phyloP scores from a whole-genome alignment of 2,329 filamentous ascomycete genomes.

The Hansfordia pulvinata region DNA sequence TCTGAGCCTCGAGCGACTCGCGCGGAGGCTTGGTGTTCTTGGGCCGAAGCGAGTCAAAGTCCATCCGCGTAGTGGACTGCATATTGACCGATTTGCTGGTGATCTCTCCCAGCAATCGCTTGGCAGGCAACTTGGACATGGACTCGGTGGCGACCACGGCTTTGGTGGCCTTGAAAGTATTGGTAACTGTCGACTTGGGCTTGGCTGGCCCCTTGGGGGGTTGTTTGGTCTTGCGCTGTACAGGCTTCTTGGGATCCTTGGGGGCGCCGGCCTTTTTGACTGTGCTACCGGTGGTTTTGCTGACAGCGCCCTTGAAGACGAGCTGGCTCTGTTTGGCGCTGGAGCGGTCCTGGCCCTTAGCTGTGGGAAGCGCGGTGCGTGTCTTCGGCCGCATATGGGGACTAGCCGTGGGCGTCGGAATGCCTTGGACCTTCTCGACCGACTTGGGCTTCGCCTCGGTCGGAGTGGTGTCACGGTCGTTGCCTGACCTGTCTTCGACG shows the following conservation, averaged over 20 bases:
- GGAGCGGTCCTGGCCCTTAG: slow-evolving; percentile 18
- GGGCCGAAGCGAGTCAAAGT: slow-evolving; percentile 14
- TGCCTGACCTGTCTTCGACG: slow-evolving; percentile 5
- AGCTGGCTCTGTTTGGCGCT: slow-evolving; percentile 40
- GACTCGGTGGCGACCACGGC: slow-evolving; percentile 5
- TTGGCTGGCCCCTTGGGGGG: slow-evolving; percentile 27
- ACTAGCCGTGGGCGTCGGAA: slow-evolving; percentile 44
- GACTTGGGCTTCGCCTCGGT: slow-evolving; percentile 22
- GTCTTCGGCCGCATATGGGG: slow-evolving; percentile 30
- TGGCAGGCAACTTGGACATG: slow-evolving; percentile 11
- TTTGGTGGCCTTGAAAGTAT: slow-evolving; percentile 15
- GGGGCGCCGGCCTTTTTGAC: slow-evolving; percentile 19
- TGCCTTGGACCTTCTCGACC: slow-evolving; percentile 29
- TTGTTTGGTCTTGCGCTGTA: slow-evolving; percentile 21
- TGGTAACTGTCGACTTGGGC: slow-evolving; percentile 14
- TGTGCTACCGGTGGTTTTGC: slow-evolving; percentile 10
- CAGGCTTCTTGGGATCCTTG: slow-evolving; percentile 19
- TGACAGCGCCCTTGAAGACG: slow-evolving; percentile 20
- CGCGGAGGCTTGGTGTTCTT: slow-evolving; percentile 6
- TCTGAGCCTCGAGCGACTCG: slow-evolving; percentile 4
- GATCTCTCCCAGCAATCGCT: slow-evolving; percentile 12
- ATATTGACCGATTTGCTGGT: no score
- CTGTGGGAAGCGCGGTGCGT: slow-evolving; percentile 20
- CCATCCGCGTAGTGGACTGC: no score
- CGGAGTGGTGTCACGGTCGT: slow-evolving; percentile 11